Conservation (phyloP, 129 eudicot species). For the Erigeron canadensis region DNA sequence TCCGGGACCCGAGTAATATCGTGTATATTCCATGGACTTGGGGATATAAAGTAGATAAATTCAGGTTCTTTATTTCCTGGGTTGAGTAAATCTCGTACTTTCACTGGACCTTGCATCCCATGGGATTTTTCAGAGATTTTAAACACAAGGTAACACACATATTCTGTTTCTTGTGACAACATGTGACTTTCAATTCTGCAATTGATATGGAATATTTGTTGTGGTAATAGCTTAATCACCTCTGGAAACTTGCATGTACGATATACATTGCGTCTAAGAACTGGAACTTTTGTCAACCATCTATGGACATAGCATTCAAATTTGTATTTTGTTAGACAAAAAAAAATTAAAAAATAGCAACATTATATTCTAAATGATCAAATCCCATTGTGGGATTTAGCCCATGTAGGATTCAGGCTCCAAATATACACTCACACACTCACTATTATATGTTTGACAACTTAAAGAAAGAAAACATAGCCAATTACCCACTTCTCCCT, state of each 20-base stretch:
- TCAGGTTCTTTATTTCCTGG: not conserved
- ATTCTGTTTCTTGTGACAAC: not conserved
- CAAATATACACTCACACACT: too few relatives aligned
- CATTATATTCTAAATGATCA: not conserved
- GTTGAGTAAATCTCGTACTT: not conserved
- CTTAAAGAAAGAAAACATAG: too few relatives aligned
- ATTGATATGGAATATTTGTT: not conserved
- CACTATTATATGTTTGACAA: too few relatives aligned
- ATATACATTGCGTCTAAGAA: not conserved
- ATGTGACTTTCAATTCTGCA: not conserved
- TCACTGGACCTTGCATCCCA: not conserved
- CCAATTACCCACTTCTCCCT: too few relatives aligned
- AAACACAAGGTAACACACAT: not conserved
- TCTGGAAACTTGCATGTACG: not conserved
- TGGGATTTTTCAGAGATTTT: not conserved
- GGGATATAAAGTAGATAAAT: not conserved
- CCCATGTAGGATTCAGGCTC: not conserved
- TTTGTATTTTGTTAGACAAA: too few relatives aligned
- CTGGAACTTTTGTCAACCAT: not conserved
- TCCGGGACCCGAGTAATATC: not conserved
- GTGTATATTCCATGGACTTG: not conserved
- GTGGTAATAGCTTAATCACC: not conserved
- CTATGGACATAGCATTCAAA: not conserved
- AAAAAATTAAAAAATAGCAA: too few relatives aligned
- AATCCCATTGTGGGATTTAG: too few relatives aligned